Base-by-base conservation (phyloP, 2,329 filamentous ascomycete species). In the Tolypocladium tundrense region DNA sequence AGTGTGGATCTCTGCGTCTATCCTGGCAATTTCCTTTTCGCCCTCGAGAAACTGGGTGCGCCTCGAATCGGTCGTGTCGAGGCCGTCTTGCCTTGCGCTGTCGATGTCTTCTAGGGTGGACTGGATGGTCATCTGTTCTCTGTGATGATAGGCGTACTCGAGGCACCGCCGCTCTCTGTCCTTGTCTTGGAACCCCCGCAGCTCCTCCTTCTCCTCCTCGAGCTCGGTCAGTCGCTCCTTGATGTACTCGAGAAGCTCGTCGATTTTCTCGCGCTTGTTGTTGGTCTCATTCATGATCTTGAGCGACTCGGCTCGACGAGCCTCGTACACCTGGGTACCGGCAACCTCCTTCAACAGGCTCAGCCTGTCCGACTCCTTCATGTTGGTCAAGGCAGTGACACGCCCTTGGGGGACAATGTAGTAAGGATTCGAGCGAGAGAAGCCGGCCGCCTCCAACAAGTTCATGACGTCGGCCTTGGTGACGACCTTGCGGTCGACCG, bases 331-430 rank as follows among this genome's bases (percentile, higher is more conserved):
- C 67, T 97, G 91, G 9, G 94, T 99, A 61, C 94, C 94, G 0
- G 94, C 94, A n/a, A 99, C 94, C 69, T 97, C 94, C 73, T 99
- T 99, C 61, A 99, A 76, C 60, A 99, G 78, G 64, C 88, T 92
- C 61, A 99, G 76, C 56, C 94, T 85, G 71, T 97, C 92, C 1
- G 87, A 86, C 71, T 99, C 94, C 73, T 97, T 97, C 94, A 99
- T 99, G 71, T 97, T 99, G 51, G 94, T 99, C 68, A 99, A 79
- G 31, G 91, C 88, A 0, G 94, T 97, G 60, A 99, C 92, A 69
- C 94, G 91, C 57, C 94, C 94, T 72, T 99, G 94, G 0, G 95
- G 94, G 2, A 99, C 95, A 66, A 99, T 99, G 72, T 99, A 99
- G 79, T 97, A 99, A 33, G 94, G 94, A 71, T 99, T 99, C 58